phyloP scores from a whole-genome alignment of 129 eudicot genomes.

The Dittrichia graveolens region DNA sequence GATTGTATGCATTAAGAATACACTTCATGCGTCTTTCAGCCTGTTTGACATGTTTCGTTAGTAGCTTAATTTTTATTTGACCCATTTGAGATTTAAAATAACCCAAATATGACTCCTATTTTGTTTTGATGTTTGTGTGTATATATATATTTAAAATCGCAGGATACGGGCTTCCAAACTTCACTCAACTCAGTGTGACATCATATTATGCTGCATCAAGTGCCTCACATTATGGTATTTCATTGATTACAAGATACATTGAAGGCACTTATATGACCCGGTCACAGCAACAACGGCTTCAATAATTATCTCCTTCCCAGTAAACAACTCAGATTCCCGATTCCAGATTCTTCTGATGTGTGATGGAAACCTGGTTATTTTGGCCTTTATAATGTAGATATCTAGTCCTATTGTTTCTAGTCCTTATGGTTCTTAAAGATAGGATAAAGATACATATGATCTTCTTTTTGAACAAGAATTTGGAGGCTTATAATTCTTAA shows the following conservation, averaged over 20 bases:
- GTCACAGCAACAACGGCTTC: conserved; percentile 44
- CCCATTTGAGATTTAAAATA: too few species aligned
- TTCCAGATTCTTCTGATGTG: neutral
- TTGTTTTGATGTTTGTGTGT: neutral
- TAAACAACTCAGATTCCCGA: neutral
- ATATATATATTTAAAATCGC: conserved; percentile 18
- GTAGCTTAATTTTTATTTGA: too few species aligned
- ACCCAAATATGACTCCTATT: too few species aligned
- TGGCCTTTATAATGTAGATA: conserved; percentile 31
- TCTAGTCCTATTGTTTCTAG: neutral
- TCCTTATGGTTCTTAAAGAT: conserved; percentile 5
- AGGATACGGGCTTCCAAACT: conserved; percentile 85
- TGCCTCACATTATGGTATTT: conserved; percentile 78
- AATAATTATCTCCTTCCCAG: conserved; percentile 48
- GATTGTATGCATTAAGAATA: neutral
- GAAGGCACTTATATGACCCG: conserved; percentile 61
- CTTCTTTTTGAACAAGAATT: neutral
- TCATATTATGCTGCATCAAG: conserved; percentile 92
- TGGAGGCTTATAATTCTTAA: too few species aligned
- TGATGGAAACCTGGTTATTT: conserved; percentile 9
- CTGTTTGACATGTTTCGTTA: neutral
- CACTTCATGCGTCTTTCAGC: neutral
- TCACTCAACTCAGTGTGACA: conserved; percentile 72
- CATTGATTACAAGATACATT: conserved; percentile 78
- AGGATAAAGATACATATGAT: conserved; percentile 7